Percentiles rank a stretch among this genome's conserved stretches.
Conservation (phyloP, 768 basidiomycete species). For the Pulveroboletus ravenelii region DNA sequence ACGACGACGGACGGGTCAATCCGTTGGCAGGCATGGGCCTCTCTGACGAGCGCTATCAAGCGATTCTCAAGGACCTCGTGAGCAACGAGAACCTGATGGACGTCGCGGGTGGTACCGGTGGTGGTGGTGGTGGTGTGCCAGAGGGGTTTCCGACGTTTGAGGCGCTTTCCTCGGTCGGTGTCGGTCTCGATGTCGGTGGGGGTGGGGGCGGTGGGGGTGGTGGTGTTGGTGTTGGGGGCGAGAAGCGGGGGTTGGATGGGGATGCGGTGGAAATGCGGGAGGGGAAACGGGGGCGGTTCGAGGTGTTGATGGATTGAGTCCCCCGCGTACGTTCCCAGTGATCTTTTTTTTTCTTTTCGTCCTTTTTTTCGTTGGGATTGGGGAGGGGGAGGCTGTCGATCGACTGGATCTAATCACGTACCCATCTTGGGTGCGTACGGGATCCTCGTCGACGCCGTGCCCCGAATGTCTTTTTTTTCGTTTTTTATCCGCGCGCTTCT, state of each 20-base stretch:
- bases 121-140: too few species aligned
- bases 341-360: too few species aligned
- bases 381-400: too few species aligned
- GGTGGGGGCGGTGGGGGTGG: constrained; percentile 4
- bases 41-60: constrained; percentile 81
- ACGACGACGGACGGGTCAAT: constrained; percentile 59
- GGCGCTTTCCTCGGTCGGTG: constrained; percentile 7
- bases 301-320: constrained; percentile 49
- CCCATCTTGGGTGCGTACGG: too few species aligned
- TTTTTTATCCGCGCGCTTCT: too few species aligned
- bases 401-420: too few species aligned
- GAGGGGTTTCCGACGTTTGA: constrained; percentile 23
- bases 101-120: constrained; percentile 5
- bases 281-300: constrained; percentile 57
- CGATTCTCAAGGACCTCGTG: constrained; percentile 72
- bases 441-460: too few species aligned
- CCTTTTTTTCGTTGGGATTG: too few species aligned
- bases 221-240: constrained; percentile 15
- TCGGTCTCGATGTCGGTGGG: constrained; percentile 15
- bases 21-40: constrained; percentile 86
- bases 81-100: constrained; percentile 56
- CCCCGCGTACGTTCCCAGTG: too few species aligned
- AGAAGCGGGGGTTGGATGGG: constrained; percentile 37
- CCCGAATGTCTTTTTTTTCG: too few species aligned
- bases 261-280: constrained; percentile 38